These are phyloP conservation scores for Penicillium roqueforti DNA, from an alignment of 495 filamentous ascomycete species.

Conservation along the genomic window DNA sequence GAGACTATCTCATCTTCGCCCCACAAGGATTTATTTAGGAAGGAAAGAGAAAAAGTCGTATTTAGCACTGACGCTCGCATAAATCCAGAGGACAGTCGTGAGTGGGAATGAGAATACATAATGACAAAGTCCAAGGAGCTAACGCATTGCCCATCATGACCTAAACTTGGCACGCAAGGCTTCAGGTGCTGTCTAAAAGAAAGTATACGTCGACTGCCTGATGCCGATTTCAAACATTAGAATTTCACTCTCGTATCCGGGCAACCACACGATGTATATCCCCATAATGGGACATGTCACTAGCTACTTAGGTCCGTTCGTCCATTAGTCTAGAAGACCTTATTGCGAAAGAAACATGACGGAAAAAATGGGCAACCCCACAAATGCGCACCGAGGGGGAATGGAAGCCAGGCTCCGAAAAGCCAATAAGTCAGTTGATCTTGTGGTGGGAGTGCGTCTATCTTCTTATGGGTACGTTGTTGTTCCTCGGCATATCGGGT, in stretches of 20 bases:
- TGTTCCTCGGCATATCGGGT: slow-evolving; percentile 22
- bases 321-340: not conserved
- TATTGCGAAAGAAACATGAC: not conserved
- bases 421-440: not conserved
- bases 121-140: not conserved
- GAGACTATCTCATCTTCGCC: not conserved
- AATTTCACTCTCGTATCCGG: not conserved
- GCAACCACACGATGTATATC: slow-evolving; percentile 1
- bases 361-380: not conserved
- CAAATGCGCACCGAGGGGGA: slow-evolving; percentile 1
- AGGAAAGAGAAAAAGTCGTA: not conserved
- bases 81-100: not conserved
- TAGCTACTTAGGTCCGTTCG: not conserved
- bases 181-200: not conserved
- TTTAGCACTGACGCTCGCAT: not conserved
- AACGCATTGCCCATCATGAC: slow-evolving; percentile 7
- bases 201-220: not conserved
- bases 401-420: not conserved
- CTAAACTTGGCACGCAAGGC: not conserved
- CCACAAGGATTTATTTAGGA: not conserved
- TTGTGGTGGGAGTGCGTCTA: not conserved
- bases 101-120: not conserved
- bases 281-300: slow-evolving; percentile 10
- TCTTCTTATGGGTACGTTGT: not conserved
- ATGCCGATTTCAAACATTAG: not conserved